These are phyloP conservation scores for Geotrichum macrosporum DNA, from an alignment of 1,139 yeast species.

Conservation along the genomic window DNA sequence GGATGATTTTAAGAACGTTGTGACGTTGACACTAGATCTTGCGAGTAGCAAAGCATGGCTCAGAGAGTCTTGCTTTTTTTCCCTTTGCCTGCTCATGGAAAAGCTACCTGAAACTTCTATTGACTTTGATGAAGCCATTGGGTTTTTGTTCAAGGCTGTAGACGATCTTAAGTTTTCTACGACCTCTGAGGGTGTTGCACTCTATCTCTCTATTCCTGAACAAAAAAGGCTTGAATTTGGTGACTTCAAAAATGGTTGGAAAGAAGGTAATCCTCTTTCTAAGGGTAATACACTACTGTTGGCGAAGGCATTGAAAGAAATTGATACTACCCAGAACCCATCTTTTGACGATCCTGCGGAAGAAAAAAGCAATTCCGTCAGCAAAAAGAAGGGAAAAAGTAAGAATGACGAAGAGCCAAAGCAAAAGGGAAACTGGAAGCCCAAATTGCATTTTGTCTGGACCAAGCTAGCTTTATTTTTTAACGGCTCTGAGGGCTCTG, in stretches of 20 bases:
- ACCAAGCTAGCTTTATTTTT: constrained; percentile 43
- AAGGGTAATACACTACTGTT: constrained; percentile 60
- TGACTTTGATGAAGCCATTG: constrained; percentile 35
- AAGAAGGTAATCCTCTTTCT: constrained; percentile 64
- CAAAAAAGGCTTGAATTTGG: constrained; percentile 37
- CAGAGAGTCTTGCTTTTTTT: constrained; percentile 72
- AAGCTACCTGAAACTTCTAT: constrained; percentile 30
- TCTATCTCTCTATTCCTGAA: constrained; percentile 52
- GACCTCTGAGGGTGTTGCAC: constrained; percentile 77
- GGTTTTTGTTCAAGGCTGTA: constrained; percentile 42
- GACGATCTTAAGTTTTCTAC: constrained; percentile 55
- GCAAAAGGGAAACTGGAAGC: constrained; percentile 69
- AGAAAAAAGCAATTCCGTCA: constrained; percentile 23
- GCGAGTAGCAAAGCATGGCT: constrained; percentile 75
- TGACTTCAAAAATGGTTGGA: constrained; percentile 51
- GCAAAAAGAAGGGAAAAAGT: constrained; percentile 26
- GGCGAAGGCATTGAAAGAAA: constrained; percentile 63
- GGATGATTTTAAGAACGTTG: constrained; percentile 39
- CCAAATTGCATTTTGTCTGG: constrained; percentile 84
- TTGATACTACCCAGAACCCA: constrained; percentile 39
- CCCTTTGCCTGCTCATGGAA: constrained; percentile 54
- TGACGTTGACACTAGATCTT: constrained; percentile 52
- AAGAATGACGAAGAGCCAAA: constrained; percentile 32
- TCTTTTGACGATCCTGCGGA: constrained; percentile 37
- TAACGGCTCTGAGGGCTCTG: constrained; percentile 27